Percentiles rank a stretch among this genome's conserved stretches.
phyloP scores from a whole-genome alignment of 2,329 filamentous ascomycete species.

The Didymella pinodella region DNA sequence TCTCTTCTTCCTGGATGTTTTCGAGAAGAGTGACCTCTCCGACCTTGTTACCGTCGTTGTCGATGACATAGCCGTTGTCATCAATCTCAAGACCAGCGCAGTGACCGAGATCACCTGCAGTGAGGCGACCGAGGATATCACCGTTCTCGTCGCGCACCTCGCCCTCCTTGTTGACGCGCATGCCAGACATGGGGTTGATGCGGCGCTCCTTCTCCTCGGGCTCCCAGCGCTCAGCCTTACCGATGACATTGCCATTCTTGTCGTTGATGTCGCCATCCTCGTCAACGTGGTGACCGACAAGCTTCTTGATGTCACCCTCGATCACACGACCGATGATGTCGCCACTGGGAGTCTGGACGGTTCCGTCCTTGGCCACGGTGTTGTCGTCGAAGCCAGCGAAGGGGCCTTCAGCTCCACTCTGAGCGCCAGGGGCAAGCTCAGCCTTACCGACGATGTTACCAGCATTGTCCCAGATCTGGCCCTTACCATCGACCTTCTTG shows the following conservation, averaged over 20 bases:
- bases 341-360: constrained; percentile 57
- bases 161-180: constrained; percentile 62
- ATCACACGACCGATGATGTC: constrained; percentile 59
- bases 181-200: constrained; percentile 67
- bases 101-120: constrained; percentile 60
- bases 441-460: constrained; percentile 68
- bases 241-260: constrained; percentile 63
- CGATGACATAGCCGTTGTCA: constrained; percentile 61
- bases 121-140: constrained; percentile 59
- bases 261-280: constrained; percentile 62
- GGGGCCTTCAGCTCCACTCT: constrained; percentile 61
- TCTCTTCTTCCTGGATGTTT: constrained; percentile 65
- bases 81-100: constrained; percentile 62
- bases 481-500: constrained; percentile 68
- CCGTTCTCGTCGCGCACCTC: constrained; percentile 62
- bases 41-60: constrained; percentile 68
- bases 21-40: constrained; percentile 69
- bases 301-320: constrained; percentile 61
- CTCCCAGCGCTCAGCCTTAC: constrained; percentile 62
- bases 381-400: constrained; percentile 68
- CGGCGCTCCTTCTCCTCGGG: constrained; percentile 62
- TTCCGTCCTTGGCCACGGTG: constrained; percentile 65
- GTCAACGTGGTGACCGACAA: constrained; percentile 60
- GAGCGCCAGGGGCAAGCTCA: constrained; percentile 63
- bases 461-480: constrained; percentile 70